Conservation (phyloP, 2,329 filamentous ascomycete genomes). For the Ascochyta clinopodiicola region DNA sequence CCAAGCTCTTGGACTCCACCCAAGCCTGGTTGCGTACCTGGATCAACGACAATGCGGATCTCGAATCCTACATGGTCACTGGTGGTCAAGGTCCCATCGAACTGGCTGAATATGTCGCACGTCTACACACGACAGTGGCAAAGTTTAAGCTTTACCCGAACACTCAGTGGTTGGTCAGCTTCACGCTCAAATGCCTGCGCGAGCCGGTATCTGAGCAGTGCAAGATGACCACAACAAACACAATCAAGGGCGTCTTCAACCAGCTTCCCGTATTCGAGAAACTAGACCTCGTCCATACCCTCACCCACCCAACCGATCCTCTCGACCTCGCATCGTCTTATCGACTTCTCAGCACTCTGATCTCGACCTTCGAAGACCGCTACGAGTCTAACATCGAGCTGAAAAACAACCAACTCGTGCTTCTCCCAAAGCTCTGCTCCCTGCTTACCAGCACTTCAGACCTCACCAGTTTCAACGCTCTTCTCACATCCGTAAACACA, state of each 20-base stretch:
- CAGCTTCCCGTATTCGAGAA: constrained; percentile 28
- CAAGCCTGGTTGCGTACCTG: constrained; percentile 30
- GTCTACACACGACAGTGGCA: constrained; percentile 29
- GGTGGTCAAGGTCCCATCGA: constrained; percentile 11
- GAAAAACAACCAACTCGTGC: constrained; percentile 35
- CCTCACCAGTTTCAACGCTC: constrained; percentile 58
- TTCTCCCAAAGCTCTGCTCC: constrained; percentile 36
- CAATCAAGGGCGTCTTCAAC: constrained; percentile 24
- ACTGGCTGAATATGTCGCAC: constrained; percentile 26
- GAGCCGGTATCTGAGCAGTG: constrained; percentile 19
- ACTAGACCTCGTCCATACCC: constrained; percentile 24
- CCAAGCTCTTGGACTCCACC: constrained; percentile 23
- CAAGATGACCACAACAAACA: constrained; percentile 16
- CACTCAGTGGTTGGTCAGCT: constrained; percentile 27
- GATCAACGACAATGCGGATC: constrained; percentile 28
- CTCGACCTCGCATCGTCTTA: constrained; percentile 24
- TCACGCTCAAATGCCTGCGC: constrained; percentile 31
- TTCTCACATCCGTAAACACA: constrained; percentile 59
- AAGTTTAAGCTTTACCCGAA: constrained; percentile 35
- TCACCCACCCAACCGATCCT: constrained; percentile 19
- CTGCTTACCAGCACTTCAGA: constrained; percentile 58
- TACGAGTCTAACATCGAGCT: constrained; percentile 27
- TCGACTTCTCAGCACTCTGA: constrained; percentile 33
- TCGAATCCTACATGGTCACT: constrained; percentile 27
- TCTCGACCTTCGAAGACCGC: constrained; percentile 39